Percentiles rank a stretch among this genome's conserved stretches.
phyloP scores from a whole-genome alignment of 495 filamentous ascomycete species.

The Podospora pseudopauciseta region DNA sequence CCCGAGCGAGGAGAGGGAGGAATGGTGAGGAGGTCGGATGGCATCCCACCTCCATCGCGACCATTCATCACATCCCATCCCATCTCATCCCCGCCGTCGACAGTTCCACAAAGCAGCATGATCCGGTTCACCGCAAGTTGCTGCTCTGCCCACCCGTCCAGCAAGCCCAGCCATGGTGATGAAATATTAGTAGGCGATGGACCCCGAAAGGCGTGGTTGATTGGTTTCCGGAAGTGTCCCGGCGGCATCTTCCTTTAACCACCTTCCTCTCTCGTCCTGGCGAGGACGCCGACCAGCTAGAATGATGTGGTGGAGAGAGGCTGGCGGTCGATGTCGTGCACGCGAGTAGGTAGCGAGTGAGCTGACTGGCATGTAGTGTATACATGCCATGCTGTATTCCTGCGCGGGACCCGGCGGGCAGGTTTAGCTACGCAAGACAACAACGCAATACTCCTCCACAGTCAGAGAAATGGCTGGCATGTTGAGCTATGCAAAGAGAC shows the following conservation, averaged over 20 bases:
- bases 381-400: background rate
- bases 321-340: background rate
- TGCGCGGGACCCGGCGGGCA: background rate
- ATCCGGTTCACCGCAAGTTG: background rate
- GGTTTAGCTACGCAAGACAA: background rate
- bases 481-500: background rate
- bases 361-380: background rate
- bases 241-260: slow-evolving; percentile 10
- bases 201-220: background rate
- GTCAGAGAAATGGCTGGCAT: background rate
- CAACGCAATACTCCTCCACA: background rate
- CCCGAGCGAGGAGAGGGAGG: background rate
- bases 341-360: background rate
- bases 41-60: background rate
- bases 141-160: background rate
- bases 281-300: slow-evolving; percentile 11
- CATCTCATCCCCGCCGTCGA: slow-evolving; percentile 1
- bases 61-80: background rate
- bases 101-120: slow-evolving; percentile 1
- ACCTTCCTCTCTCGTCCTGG: slow-evolving; percentile 32
- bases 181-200: slow-evolving; percentile 7
- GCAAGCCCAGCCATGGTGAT: slow-evolving; percentile 5
- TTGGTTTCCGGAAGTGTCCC: background rate
- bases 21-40: background rate
- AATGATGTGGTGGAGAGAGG: background rate